Base-by-base conservation (phyloP, 2,329 filamentous ascomycete species). In the Knoxdaviesia proteae region DNA sequence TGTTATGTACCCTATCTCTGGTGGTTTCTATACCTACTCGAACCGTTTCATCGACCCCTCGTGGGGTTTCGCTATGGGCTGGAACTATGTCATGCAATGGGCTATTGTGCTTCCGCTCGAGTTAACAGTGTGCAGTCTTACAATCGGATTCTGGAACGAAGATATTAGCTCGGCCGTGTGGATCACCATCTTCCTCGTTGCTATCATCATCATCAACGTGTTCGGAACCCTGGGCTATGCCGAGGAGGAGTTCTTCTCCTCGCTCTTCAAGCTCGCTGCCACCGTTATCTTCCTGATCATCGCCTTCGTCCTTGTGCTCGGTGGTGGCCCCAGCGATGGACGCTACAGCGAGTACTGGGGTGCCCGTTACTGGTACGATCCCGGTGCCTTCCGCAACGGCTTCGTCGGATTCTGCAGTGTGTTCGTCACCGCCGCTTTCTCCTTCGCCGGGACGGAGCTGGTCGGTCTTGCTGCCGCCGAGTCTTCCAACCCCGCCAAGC, bases 401-500 rank as follows among this genome's bases (percentile, higher is more conserved):
- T 80, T 80, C 62, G 71, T 74, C 45, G 78, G 78, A 5, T 69
- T 82, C 48, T 81, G 76, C 54, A 68, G 65, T 47, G 72, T 78
- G 45, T 80, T 82, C 47, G 76, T 81, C 43, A 80, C 72, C 1
- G 77, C 77, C 5, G 77, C 77, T 8, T 81, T 81, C 51, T 63
- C 77, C 35, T 81, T 78, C 49, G 68, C 74, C 2, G 77, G 77
- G 7, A 79, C 77, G 1, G 77, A 81, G 54, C 60, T 79, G 5
- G 76, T 81, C 39, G 78, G 77, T 52, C 67, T 83, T 6, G 76
- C 77, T 5, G 78, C 78, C 4, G 78, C 77, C 8, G 78, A 83
- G 58, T 71, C 76, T 0, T 58, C 55, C 4, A 80, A 81, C 52
- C 78, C 78, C 1, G 68, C 73, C 47, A 75, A 81, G 54, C 72